Conservation (phyloP, 2,329 filamentous ascomycete genomes). For the Trichoderma simmonsii region DNA sequence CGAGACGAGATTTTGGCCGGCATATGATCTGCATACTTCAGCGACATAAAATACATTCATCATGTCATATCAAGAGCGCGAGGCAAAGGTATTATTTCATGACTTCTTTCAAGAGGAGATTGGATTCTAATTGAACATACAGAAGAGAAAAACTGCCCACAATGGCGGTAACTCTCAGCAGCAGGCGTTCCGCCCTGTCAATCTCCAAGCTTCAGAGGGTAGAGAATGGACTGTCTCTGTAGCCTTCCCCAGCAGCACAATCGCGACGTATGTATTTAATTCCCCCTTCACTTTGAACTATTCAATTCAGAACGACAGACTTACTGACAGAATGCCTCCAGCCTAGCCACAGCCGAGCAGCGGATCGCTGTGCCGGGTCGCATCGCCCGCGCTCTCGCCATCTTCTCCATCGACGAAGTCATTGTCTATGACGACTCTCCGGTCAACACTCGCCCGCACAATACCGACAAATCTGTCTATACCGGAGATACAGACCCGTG, state of each 20-base stretch:
- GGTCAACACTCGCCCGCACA: slow-evolving; percentile 41
- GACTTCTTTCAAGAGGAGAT: not conserved
- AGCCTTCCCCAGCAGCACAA: slow-evolving; percentile 73
- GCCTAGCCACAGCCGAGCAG: slow-evolving; percentile 69
- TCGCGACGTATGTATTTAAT: slow-evolving; percentile 58
- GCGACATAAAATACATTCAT: slow-evolving; percentile 7
- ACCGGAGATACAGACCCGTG: slow-evolving; percentile 73
- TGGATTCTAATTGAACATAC: slow-evolving; percentile 3
- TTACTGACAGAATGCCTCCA: slow-evolving; percentile 32
- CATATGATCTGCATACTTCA: not conserved
- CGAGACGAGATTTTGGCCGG: slow-evolving; percentile 7
- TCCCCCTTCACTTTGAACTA: not conserved
- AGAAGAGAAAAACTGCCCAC: slow-evolving; percentile 52
- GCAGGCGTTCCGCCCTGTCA: slow-evolving; percentile 58
- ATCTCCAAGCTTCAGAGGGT: slow-evolving; percentile 61
- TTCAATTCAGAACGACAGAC: not conserved
- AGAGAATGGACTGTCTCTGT: slow-evolving; percentile 73
- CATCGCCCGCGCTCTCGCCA: slow-evolving; percentile 75
- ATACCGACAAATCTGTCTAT: slow-evolving; percentile 51
- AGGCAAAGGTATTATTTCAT: slow-evolving; percentile 29
- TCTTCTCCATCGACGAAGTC: slow-evolving; percentile 83
- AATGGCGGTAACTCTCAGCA: slow-evolving; percentile 33
- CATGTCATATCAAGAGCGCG: slow-evolving; percentile 35
- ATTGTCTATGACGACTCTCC: slow-evolving; percentile 74
- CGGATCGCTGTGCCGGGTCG: slow-evolving; percentile 70